Evolutionary conservation across 345 rosid species (phyloP).

Genomic region (Boechera retrofracta): DNA sequence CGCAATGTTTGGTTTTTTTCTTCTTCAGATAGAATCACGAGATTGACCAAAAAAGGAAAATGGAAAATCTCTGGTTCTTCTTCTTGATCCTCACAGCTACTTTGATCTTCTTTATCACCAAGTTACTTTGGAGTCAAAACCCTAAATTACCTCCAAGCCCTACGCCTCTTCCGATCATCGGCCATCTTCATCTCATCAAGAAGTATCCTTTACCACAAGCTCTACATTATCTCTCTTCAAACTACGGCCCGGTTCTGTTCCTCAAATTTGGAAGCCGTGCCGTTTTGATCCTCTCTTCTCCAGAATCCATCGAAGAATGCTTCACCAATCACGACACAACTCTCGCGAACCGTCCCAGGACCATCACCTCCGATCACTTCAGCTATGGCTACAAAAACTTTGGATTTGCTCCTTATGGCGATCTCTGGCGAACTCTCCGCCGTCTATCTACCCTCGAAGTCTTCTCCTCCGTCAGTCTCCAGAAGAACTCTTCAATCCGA

Average conservation of each 20-base stretch:
- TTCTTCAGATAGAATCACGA: background rate
- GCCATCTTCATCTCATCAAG: constrained; percentile 59
- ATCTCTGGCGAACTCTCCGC: constrained; percentile 64
- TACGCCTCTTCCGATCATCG: constrained; percentile 51
- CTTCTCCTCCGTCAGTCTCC: constrained; percentile 51
- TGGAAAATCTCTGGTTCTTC: constrained; percentile 40
- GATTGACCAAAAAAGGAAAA: background rate
- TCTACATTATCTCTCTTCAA: constrained; percentile 45
- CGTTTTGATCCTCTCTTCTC: constrained; percentile 52
- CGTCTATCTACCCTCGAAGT: constrained; percentile 53
- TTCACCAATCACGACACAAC: constrained; percentile 60
- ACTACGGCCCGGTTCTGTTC: constrained; percentile 53
- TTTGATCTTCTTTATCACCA: constrained; percentile 6
- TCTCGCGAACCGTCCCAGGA: constrained; percentile 61
- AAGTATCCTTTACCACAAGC: constrained; percentile 51
- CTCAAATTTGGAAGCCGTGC: constrained; percentile 54
- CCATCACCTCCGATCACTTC: constrained; percentile 45
- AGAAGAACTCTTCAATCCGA: constrained; percentile 35
- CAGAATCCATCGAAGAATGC: constrained; percentile 54
- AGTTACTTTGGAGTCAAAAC: constrained; percentile 9
- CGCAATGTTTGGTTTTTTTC: background rate
- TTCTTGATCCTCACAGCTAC: constrained; percentile 24
- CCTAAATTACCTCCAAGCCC: constrained; percentile 54
- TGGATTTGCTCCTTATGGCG: constrained; percentile 50
- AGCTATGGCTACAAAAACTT: constrained; percentile 53